Percentiles rank a stretch among this genome's conserved stretches.
Conservation (phyloP, 495 filamentous ascomycete species). For the Lasiosphaeris hirsuta region DNA sequence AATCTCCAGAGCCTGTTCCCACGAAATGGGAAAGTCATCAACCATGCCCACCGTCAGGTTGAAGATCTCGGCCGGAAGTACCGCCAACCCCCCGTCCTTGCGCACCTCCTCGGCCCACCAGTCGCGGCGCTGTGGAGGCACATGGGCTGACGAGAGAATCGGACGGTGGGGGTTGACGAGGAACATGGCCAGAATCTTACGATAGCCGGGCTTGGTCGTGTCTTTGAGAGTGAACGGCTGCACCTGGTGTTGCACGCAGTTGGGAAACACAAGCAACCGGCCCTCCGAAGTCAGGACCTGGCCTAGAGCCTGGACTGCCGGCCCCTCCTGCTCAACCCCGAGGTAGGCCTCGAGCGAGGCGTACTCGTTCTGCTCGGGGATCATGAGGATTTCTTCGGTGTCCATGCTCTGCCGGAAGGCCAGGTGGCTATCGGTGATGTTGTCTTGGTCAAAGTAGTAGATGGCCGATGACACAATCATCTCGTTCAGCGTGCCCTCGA, state of each 20-base stretch:
- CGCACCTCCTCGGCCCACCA: slow-evolving; percentile 41
- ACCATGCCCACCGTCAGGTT: slow-evolving; percentile 20
- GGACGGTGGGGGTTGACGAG: slow-evolving; percentile 52
- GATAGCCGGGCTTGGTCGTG: slow-evolving; percentile 45
- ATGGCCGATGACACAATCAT: slow-evolving; percentile 56
- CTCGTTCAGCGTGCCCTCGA: slow-evolving; percentile 57
- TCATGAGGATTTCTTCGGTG: slow-evolving; percentile 7
- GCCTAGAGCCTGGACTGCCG: slow-evolving; percentile 34
- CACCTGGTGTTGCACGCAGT: slow-evolving; percentile 49
- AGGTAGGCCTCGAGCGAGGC: slow-evolving; percentile 18
- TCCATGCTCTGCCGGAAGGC: slow-evolving; percentile 45
- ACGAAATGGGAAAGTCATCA: slow-evolving; percentile 22
- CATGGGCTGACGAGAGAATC: slow-evolving; percentile 51
- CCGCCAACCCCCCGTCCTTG: background rate
- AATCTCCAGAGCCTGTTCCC: slow-evolving; percentile 19
- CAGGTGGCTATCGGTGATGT: slow-evolving; percentile 55
- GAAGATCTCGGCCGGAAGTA: slow-evolving; percentile 25
- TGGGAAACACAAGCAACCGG: slow-evolving; percentile 41
- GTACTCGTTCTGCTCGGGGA: slow-evolving; percentile 22
- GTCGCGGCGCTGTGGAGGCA: slow-evolving; percentile 51
- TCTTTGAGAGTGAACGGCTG: slow-evolving; percentile 48
- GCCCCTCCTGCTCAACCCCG: slow-evolving; percentile 17
- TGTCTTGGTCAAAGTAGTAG: slow-evolving; percentile 60
- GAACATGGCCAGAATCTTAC: slow-evolving; percentile 58
- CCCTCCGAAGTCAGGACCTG: slow-evolving; percentile 30